These are phyloP conservation scores for Bruguiera parviflora DNA, from an alignment of 345 rosid genomes.

Conservation along the genomic window DNA sequence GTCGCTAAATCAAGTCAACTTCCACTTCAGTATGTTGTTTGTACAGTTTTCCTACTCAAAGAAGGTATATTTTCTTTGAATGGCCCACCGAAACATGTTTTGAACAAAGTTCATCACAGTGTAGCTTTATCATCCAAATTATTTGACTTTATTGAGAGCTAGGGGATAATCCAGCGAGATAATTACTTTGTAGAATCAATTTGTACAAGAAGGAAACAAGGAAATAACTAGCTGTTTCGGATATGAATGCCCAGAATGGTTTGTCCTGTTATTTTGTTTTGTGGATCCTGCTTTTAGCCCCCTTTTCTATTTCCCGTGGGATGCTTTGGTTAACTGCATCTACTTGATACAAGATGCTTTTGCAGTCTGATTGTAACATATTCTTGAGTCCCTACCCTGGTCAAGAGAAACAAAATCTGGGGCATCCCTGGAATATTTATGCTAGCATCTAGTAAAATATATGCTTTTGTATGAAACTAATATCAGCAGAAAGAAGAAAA, in stretches of 20 bases:
- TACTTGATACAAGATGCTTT: slow-evolving; percentile 1
- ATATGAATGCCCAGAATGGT: too few relatives aligned
- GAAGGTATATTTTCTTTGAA: not conserved
- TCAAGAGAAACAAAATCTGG: not conserved
- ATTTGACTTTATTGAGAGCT: not conserved
- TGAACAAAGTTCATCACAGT: not conserved
- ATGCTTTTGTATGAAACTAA: slow-evolving; percentile 1
- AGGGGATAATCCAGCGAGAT: not conserved
- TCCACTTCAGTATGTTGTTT: slow-evolving; percentile 5
- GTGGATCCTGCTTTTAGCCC: too few relatives aligned
- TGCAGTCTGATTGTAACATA: not conserved
- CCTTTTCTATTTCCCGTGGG: too few relatives aligned
- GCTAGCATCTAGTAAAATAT: not conserved
- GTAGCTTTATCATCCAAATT: not conserved
- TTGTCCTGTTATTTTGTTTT: too few relatives aligned
- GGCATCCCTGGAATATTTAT: not conserved
- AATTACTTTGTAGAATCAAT: not conserved
- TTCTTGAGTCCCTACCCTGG: not conserved
- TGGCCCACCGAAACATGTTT: not conserved
- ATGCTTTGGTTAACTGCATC: not conserved
- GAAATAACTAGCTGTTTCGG: too few relatives aligned
- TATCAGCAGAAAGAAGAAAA: not conserved
- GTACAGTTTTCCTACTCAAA: not conserved
- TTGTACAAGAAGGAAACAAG: not conserved
- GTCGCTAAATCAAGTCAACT: not conserved